Base-by-base conservation (phyloP, 2,329 filamentous ascomycete genomes). In the Ascomycota sp. region DNA sequence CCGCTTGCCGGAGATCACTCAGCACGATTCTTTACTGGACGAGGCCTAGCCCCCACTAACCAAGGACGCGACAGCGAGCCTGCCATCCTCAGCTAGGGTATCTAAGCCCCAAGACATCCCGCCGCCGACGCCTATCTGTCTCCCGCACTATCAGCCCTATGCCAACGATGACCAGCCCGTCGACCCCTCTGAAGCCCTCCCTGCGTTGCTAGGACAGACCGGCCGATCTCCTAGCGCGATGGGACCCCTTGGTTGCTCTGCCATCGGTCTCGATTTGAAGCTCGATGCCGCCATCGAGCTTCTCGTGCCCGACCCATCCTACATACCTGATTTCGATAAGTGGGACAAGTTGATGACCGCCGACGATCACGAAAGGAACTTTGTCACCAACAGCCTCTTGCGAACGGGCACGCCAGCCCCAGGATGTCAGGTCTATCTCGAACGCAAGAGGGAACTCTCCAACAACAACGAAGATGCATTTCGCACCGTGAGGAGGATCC, bases 401-500 rank as follows among this genome's bases (percentile, higher is more conserved):
- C 62, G 56, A 41, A 71, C 65, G 35, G 65, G 65, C 21, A 62
- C 57, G 35, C 43, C 56, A 13, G 68, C 67, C 1, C 70, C 71
- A 1, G 69, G 70, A 28, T 64, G 63, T 33, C 59, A 64, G 35
- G 58, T 62, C 29, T 76, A 72, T 40, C 46, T 66, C 8, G 71
- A 76, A 39, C 64, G 69, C 34, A 60, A 58, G 41, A 59, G 56
- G 28, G 69, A 75, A 50, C 58, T 76, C 7, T 62, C 59, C 11
- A 59, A 61, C 35, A 42, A 53, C 21, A 76, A 76, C 39, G 59
- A 66, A 30, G 56, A 62, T 29, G 71, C 70, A 7, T 76, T 72
- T 45, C 64, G 68, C 24, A 68, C 67, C 1, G 62, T 75, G 35
- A 63, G 69, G 21, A 62, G 71, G 31, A 54, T 73, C n/a, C 58